Conservation (phyloP, 2,329 filamentous ascomycete species). For the Corynespora cassiicola region DNA sequence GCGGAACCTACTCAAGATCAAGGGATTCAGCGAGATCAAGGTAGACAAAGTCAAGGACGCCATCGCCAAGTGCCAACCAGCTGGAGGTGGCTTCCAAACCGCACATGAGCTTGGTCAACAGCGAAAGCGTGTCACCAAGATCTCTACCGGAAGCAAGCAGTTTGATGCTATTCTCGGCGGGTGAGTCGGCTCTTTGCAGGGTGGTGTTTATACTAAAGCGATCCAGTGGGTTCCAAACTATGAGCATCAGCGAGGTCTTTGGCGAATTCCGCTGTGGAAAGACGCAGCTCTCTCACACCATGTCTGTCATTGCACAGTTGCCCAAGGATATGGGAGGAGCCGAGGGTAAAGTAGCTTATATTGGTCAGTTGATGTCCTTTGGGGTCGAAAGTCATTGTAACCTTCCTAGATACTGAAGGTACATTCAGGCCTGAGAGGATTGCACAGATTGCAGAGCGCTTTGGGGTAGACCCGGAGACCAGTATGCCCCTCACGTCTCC, state of each 20-base stretch:
- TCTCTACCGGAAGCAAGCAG: constrained; percentile 74
- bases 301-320: constrained; percentile 68
- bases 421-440: constrained; percentile 72
- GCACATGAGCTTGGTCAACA: constrained; percentile 69
- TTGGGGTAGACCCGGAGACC: constrained; percentile 55
- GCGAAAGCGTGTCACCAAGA: constrained; percentile 68
- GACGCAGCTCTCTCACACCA: constrained; percentile 72
- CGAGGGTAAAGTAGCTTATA: constrained; percentile 73
- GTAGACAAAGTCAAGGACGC: constrained; percentile 76
- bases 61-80: constrained; percentile 66
- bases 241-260: constrained; percentile 72
- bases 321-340: constrained; percentile 69
- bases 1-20: constrained; percentile 68
- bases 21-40: constrained; percentile 73
- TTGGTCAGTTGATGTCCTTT: constrained; percentile 51
- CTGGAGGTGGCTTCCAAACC: constrained; percentile 68
- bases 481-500: constrained; percentile 18
- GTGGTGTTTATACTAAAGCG: constrained; percentile 14
- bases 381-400: constrained; percentile 1
- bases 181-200: constrained; percentile 41
- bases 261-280: constrained; percentile 72
- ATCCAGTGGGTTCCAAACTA: constrained; percentile 69
- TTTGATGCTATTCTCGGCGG: constrained; percentile 70
- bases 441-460: constrained; percentile 70
- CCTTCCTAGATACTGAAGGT: constrained; percentile 50